Evolutionary conservation across 345 rosid species (phyloP).

Genomic region (Xanthoceras sorbifolium): DNA sequence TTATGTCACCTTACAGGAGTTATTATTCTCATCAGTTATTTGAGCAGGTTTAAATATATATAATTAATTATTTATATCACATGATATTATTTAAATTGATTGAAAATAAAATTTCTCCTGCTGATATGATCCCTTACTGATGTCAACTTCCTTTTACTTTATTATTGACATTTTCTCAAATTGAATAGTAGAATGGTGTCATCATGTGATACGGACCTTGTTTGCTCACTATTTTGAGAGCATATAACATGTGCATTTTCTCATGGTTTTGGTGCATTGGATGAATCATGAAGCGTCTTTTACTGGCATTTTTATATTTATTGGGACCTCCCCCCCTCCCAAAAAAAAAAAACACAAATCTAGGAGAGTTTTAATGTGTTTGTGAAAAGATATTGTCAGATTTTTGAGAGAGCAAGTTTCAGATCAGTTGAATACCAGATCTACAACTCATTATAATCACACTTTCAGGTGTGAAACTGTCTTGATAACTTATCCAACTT

Average conservation of each 20-base stretch:
- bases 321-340: no score
- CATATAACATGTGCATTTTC: background rate
- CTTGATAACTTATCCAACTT: slow-evolving; percentile 4
- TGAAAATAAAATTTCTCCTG: no score
- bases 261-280: background rate
- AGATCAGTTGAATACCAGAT: slow-evolving; percentile 2
- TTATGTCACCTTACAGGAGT: no score
- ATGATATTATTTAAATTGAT: no score
- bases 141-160: no score
- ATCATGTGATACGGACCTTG: background rate
- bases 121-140: no score
- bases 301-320: background rate
- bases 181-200: background rate
- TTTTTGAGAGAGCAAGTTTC: background rate
- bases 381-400: background rate
- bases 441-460: background rate
- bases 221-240: background rate
- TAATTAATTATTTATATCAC: no score
- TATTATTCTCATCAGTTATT: no score
- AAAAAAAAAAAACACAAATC: background rate
- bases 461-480: background rate
- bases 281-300: background rate
- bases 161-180: no score
- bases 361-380: background rate
- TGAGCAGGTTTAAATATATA: no score